Evolutionary conservation across 2,329 filamentous ascomycete species (phyloP).

Genomic region (Claviceps sp.): DNA sequence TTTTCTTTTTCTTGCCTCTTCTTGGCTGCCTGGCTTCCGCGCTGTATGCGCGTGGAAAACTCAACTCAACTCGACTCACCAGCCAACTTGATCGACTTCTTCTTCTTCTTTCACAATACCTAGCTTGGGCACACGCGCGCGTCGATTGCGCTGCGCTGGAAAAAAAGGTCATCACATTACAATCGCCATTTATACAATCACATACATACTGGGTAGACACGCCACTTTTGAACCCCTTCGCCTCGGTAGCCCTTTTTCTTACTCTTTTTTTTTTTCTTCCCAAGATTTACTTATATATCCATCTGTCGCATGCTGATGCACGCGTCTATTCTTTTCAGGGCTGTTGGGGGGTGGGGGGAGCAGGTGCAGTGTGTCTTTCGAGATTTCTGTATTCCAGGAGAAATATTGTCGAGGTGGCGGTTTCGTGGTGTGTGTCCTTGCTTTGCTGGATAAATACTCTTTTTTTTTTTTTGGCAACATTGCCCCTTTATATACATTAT

Average conservation of each 20-base stretch:
- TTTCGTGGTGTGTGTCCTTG: conserved; percentile 8
- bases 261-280: not conserved
- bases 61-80: not conserved
- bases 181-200: conserved; percentile 3
- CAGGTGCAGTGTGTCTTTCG: conserved; percentile 10
- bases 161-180: conserved; percentile 2
- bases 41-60: not conserved
- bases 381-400: conserved; percentile 9
- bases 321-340: not conserved
- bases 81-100: conserved; percentile 9
- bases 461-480: conserved; percentile 6
- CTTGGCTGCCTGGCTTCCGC: not conserved
- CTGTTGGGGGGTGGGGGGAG: conserved; percentile 3
- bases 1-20: not conserved
- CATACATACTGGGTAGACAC: conserved; percentile 9
- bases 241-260: not conserved
- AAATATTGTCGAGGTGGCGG: conserved; percentile 3
- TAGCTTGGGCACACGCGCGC: conserved; percentile 11
- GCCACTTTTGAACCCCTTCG: not conserved
- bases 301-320: not conserved
- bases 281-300: too few relatives aligned
- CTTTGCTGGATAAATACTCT: conserved; percentile 12
- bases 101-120: conserved; percentile 9
- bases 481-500: conserved; percentile 6
- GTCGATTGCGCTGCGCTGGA: conserved; percentile 16